These are phyloP conservation scores for Tulasnella sp. DNA, from an alignment of 768 basidiomycete species.

Conservation along the genomic window DNA sequence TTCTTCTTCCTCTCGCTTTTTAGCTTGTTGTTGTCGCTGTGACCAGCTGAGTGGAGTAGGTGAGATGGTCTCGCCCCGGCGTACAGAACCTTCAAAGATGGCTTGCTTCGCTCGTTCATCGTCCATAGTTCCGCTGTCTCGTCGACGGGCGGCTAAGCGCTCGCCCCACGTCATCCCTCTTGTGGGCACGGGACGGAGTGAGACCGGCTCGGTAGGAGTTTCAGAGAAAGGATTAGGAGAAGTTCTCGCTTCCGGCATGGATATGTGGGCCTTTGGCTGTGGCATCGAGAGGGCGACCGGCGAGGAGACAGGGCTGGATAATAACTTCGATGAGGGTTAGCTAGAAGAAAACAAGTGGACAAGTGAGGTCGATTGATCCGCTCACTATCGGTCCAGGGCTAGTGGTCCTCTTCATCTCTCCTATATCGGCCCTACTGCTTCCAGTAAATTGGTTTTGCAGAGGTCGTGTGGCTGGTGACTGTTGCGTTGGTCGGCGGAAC, in stretches of 20 bases:
- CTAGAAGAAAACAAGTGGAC: too few species aligned
- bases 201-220: background rate
- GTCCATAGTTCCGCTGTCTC: background rate
- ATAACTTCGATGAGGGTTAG: background rate
- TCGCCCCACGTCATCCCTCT: constrained; percentile 14
- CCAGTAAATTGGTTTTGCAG: too few species aligned
- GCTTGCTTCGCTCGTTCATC: background rate
- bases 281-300: background rate
- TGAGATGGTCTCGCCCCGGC: background rate
- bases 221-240: background rate
- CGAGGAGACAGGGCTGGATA: background rate
- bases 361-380: background rate
- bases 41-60: constrained; percentile 7
- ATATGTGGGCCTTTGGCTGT: background rate
- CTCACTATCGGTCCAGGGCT: background rate
- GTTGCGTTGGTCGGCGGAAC: constrained; percentile 6
- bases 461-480: background rate
- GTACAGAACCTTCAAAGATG: background rate
- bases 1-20: constrained; percentile 9
- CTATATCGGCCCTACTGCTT: too few species aligned
- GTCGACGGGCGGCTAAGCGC: background rate
- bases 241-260: background rate
- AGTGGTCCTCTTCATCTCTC: too few species aligned
- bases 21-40: background rate
- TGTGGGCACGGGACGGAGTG: background rate